Base-by-base conservation (phyloP, 1,139 yeast species). In the Nakaseomyces kungkrabaensis region DNA sequence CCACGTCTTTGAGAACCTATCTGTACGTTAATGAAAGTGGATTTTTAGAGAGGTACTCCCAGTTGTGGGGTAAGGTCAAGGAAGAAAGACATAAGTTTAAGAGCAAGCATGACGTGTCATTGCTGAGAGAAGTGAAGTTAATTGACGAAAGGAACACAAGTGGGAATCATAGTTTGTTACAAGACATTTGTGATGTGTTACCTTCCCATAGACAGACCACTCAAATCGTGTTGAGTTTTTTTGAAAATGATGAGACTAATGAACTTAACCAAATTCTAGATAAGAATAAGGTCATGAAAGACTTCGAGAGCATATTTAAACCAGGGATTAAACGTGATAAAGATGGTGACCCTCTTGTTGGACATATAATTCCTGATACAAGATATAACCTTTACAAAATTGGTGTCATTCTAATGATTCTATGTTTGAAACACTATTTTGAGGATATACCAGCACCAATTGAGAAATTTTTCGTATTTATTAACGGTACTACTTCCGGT, bases 1-100 rank as follows among this genome's bases (percentile, higher is more conserved):
- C 65, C 6, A 63, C 67, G 1, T 56, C 66, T 4, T 41, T 58
- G 45, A 50, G 59, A 34, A 56, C 61, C 0, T 46, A 54, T 26
- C 51, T 60, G 10, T 48, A 46, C 24, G 47, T 50, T 13, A 53
- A 55, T 33, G 56, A 55, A 32, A 52, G 55, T 48, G 56, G 56
- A n/a, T 57, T 60, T 29, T 41, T 50, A 25, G 50, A 52, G 5
- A 59, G 59, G 46, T 59, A 57, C 48, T 43, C 45, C 33, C 57
- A 54, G 38, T 37, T 62, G 6, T 62, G 66, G 66, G 46, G 48
- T 4, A 58, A 52, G 49, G 53, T 61, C 7, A 54, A 57, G 41
- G 50, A 49, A 4, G 62, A 58, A 41, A 54, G 63, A 36, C 50
- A 50, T n/a, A 49, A 47, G 43, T 61, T 59, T 60, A 56, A 59